A percentile compares a stretch with the other conserved stretches of the same genome.
Evolutionary conservation across 306 rosid genomes (phyloP).

Genomic region (Benincasa hispida): DNA sequence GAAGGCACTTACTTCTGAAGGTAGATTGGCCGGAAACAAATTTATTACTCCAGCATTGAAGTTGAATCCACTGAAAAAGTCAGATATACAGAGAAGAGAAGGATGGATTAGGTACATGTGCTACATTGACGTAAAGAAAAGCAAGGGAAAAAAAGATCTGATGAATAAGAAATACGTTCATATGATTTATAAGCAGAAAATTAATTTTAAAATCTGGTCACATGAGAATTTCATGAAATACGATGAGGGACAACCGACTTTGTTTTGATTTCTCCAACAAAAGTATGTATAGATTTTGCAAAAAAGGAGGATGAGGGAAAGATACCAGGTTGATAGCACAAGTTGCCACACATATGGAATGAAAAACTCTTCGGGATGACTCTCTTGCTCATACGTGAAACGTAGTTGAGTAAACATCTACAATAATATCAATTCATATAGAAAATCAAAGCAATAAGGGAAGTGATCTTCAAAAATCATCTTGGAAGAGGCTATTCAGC

Average conservation of each 20-base stretch:
- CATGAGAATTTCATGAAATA: neutral
- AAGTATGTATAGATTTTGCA: neutral
- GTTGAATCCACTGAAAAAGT: conserved; percentile 51
- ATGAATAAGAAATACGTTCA: neutral
- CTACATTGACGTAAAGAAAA: neutral
- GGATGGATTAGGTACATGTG: neutral
- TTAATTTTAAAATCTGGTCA: neutral
- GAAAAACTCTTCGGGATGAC: conserved; percentile 94
- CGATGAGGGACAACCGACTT: neutral
- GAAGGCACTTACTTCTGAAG: conserved; percentile 44
- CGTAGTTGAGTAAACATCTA: conserved; percentile 97
- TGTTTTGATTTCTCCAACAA: neutral
- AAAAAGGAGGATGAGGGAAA: conserved; percentile 13
- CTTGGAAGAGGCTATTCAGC: conserved; percentile 3
- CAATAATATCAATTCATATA: conserved; percentile 3
- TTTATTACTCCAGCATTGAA: conserved; percentile 66
- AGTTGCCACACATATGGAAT: conserved; percentile 96
- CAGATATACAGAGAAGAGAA: neutral
- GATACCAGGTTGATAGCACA: conserved; percentile 76
- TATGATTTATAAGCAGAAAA: neutral
- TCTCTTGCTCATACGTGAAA: conserved; percentile 97
- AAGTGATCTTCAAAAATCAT: neutral
- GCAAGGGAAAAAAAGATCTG: neutral
- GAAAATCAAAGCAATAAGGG: neutral
- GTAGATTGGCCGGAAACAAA: conserved; percentile 62